Evolutionary conservation across 177 flowering plant genomes (phyloP).

Genomic region (Vitis hybrid): DNA sequence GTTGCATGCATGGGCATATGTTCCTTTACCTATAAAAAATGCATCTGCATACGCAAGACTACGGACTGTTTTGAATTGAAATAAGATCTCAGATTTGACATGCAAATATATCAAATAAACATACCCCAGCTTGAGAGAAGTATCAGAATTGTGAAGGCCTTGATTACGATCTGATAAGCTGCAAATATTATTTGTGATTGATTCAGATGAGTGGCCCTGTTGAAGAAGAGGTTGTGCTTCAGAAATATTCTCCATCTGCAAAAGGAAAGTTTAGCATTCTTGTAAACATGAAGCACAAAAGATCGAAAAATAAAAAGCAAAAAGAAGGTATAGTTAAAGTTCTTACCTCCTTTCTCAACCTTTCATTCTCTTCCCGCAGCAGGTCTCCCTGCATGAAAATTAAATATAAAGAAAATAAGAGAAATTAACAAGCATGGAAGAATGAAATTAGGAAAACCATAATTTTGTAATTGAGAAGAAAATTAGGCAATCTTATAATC

Average conservation of each 20-base stretch:
- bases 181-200: conserved; percentile 10
- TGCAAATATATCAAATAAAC: not conserved
- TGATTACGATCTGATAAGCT: conserved; percentile 14
- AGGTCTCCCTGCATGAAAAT: too few species aligned
- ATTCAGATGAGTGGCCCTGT: conserved; percentile 24
- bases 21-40: too few species aligned
- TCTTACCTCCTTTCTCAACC: too few species aligned
- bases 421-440: not conserved
- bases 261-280: not conserved
- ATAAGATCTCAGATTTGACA: not conserved
- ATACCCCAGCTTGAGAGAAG: conserved; percentile 31
- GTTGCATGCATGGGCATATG: too few species aligned
- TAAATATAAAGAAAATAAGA: not conserved
- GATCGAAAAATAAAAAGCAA: too few species aligned
- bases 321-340: too few species aligned
- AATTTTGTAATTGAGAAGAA: too few species aligned
- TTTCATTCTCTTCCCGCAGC: too few species aligned
- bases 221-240: not conserved
- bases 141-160: conserved; percentile 18
- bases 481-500: too few species aligned
- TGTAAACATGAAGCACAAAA: too few species aligned
- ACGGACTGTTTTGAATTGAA: not conserved
- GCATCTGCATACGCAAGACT: too few species aligned
- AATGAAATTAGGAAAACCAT: too few species aligned
- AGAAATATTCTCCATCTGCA: conserved; percentile 2